Percentiles rank a stretch among this genome's conserved stretches.
These are phyloP conservation scores for Cordyceps cateniannulata DNA, from an alignment of 2,329 filamentous ascomycete genomes.

Conservation along the genomic window DNA sequence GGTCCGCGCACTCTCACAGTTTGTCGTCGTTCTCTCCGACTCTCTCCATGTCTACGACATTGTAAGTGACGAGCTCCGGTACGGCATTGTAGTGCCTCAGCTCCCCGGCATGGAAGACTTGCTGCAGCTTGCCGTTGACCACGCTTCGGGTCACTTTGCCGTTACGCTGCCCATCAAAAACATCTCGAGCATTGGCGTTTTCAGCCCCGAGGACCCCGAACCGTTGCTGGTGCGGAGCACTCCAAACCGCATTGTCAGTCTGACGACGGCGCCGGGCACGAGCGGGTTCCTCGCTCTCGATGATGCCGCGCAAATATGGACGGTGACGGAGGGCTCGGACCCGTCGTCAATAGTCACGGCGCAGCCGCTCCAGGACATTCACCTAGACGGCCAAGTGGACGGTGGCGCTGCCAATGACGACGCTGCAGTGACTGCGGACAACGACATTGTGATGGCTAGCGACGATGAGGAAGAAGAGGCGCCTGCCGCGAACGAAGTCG, in stretches of 20 bases:
- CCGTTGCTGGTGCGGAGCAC: constrained; percentile 53
- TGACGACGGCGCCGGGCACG: constrained; percentile 57
- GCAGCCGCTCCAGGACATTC: constrained; percentile 49
- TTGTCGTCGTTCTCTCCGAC: constrained; percentile 68
- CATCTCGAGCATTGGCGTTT: constrained; percentile 57
- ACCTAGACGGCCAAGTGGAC: constrained; percentile 33
- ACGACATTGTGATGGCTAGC: constrained; percentile 37
- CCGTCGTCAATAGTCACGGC: constrained; percentile 45
- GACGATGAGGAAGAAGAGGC: constrained; percentile 34
- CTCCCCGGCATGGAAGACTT: constrained; percentile 36
- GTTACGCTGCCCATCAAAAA: constrained; percentile 45
- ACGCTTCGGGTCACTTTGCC: constrained; percentile 57
- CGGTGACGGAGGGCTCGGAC: constrained; percentile 52
- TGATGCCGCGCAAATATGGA: constrained; percentile 65
- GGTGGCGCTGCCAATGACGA: constrained; percentile 19
- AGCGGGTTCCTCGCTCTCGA: constrained; percentile 73
- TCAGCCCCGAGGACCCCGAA: constrained; percentile 52
- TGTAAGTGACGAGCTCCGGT: constrained; percentile 68
- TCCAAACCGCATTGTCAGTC: constrained; percentile 54
- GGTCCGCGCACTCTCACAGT: constrained; percentile 65
- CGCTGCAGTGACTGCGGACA: constrained; percentile 21
- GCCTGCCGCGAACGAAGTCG: constrained; percentile 24
- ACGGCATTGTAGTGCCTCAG: constrained; percentile 52
- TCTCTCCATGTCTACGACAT: constrained; percentile 77
- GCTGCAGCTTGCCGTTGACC: constrained; percentile 66